Base-by-base conservation (phyloP, 1,139 yeast genomes). In the Kurtzmaniella quercitrusa region DNA sequence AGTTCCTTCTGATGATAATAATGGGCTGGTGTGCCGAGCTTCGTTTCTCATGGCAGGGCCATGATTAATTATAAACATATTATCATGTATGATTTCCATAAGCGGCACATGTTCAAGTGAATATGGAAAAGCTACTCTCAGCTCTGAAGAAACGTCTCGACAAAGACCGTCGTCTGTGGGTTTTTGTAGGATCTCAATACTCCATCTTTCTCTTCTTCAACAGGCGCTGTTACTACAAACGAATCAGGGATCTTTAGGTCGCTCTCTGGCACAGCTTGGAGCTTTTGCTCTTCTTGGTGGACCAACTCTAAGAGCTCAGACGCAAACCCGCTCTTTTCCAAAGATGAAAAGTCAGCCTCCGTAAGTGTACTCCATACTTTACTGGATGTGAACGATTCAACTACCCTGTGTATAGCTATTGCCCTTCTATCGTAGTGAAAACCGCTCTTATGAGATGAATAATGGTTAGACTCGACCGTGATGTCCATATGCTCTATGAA, bases 401-500 rank as follows among this genome's bases (percentile, higher is more conserved):
- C 63, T 1, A 69, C 72, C 48, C 64, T 68, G 42, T 73, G 63
- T n/a, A 78, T 67, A 3, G 76, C 71, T 12, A 82, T 57, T 29
- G 73, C 73, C 43, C 82, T 76, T 14, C 62, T 57, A 51, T 76
- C 80, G 53, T 67, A 67, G 50, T 60, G 62, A 38, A 79, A 56
- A 1, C 25, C 14, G 12, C 53, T 47, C 1, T 46, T 39, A 21
- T 50, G 2, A 50, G 48, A 10, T 52, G 67, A 48, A 48, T 69
- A 27, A 51, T 58, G 52, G 46, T 50, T 18, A 46, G 54, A 0
- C 58, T 63, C 34, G 55, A 52, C 33, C 59, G 68, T 19, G 14
- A 81, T 56, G 0, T 66, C 57, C 11, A 72, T 17, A 3, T 70
- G 50, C 47, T 78, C 78, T 6, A 88, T 52, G 55, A 73, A 86